Base-by-base conservation (phyloP, 1,284 basidiomycete genomes). In the Prillingera fragicola region DNA sequence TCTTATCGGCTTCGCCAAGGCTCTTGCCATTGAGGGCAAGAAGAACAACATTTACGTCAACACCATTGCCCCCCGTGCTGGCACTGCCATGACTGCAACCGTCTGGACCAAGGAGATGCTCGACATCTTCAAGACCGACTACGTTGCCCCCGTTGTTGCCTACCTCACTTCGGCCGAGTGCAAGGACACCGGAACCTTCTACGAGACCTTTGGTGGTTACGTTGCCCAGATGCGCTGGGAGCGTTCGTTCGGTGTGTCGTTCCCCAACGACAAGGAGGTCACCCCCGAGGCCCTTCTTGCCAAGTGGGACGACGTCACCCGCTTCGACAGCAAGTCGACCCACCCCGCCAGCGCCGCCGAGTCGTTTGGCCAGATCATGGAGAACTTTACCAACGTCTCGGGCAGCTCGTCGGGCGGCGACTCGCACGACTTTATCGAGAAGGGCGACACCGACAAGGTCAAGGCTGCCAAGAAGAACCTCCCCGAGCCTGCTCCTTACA, bases 171-270 rank as follows among this genome's bases (percentile, higher is more conserved):
- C 87, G 64, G 80, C 84, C 69, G 79, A 90, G 61, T 78, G 78
- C 23, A 78, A 84, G 45, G 83, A 82, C 21, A 82, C 85, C 14
- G 86, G 87, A 19, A 74, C 76, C 19, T 68, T 98, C 41, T 94
- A 92, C 67, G 94, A 98, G 71, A 80, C 92, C 32, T 82, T 80
- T 17, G 94, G 87, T 33, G 95, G 94, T 3, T 96, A 90, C 87
- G 84, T 85, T 12, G 88, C 88, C 6, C 83, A 91, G 64, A 83
- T 87, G 32, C 79, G 94, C 54, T 98, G 94, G 92, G 86, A 97
- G 73, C 82, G 91, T 31, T 77, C 89, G 8, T 85, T 83, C 22
- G 95, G 65, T 25, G 56, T 59, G n/a, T 47, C 47, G n/a, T 95
- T 94, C 81, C 84, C 87, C 8, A 79, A 83, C 35, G 83, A 83